A percentile compares a stretch with the other conserved stretches of the same genome.
phyloP scores from a whole-genome alignment of 139 green algal species.

The Eudorina sp. region DNA sequence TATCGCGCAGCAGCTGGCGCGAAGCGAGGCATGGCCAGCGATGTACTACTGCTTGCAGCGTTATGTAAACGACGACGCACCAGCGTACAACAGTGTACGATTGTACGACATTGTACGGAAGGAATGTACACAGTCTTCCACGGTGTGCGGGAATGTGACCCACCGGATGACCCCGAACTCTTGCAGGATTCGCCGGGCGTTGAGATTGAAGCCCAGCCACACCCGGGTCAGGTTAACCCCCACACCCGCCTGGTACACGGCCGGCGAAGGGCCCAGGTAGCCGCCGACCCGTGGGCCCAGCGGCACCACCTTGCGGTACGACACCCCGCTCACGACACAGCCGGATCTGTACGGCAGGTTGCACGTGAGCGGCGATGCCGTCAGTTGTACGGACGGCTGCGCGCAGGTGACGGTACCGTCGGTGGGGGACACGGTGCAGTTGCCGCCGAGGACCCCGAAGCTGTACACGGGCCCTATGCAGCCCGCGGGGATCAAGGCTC shows the following conservation, averaged over 20 bases:
- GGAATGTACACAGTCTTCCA: no score
- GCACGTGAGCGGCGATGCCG: slow-evolving; percentile 4
- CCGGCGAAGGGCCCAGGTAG: slow-evolving; percentile 24
- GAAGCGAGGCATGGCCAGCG: no score
- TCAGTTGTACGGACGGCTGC: slow-evolving; percentile 18
- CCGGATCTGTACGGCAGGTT: slow-evolving; percentile 45
- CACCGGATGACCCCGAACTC: slow-evolving; percentile 50
- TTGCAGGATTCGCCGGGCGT: slow-evolving; percentile 1
- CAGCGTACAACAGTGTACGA: no score
- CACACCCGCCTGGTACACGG: slow-evolving; percentile 43
- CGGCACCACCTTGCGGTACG: background rate
- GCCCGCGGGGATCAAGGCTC: slow-evolving; percentile 39
- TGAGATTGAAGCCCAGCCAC: slow-evolving; percentile 52
- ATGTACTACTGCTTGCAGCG: no score
- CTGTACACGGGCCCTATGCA: slow-evolving; percentile 51
- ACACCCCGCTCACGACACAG: background rate
- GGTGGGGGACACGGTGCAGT: slow-evolving; percentile 23
- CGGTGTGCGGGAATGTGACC: no score
- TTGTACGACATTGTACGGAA: no score
- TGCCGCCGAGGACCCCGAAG: slow-evolving; percentile 47
- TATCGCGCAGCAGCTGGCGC: no score
- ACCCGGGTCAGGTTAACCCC: slow-evolving; percentile 47
- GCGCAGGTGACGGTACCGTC: slow-evolving; percentile 28
- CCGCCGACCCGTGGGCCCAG: slow-evolving; percentile 19
- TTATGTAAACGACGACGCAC: no score